These are phyloP conservation scores for Boletus fagicola DNA, from an alignment of 768 basidiomycete species.

Conservation along the genomic window DNA sequence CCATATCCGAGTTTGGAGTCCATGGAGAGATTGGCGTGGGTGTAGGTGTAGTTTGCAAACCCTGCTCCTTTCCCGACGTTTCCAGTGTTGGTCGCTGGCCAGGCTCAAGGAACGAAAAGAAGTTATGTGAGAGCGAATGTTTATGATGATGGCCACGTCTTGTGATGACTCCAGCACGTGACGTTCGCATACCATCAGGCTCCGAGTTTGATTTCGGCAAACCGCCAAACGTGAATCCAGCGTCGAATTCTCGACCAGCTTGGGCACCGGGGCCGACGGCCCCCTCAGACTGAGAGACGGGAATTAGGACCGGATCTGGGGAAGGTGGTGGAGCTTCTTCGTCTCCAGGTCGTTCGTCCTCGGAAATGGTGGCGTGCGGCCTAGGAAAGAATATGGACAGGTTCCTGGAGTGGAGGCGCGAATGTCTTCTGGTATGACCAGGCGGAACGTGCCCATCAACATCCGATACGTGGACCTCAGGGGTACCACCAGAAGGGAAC, in stretches of 20 bases:
- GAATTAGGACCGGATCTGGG: slow-evolving; percentile 43
- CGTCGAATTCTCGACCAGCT: slow-evolving; percentile 43
- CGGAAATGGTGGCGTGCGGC: slow-evolving; percentile 59
- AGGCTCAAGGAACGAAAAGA: slow-evolving; percentile 94
- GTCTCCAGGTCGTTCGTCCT: slow-evolving; percentile 54
- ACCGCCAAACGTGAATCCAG: slow-evolving; percentile 65
- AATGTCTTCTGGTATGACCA: slow-evolving; percentile 47
- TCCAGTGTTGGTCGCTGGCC: slow-evolving; percentile 30
- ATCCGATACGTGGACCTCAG: slow-evolving; percentile 22
- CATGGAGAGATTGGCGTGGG: slow-evolving; percentile 66
- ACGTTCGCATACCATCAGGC: slow-evolving; percentile 14
- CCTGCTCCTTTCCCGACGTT: slow-evolving; percentile 24
- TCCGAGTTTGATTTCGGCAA: slow-evolving; percentile 35
- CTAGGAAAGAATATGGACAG: slow-evolving; percentile 89
- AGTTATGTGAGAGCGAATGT: slow-evolving; percentile 91
- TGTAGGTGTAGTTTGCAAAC: slow-evolving; percentile 57
- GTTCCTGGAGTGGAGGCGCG: slow-evolving; percentile 85
- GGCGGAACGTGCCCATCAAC: slow-evolving; percentile 16
- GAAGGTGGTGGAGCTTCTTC: slow-evolving; percentile 47
- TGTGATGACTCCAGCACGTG: slow-evolving; percentile 27
- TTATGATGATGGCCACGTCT: slow-evolving; percentile 83
- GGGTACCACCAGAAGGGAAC: slow-evolving; percentile 22
- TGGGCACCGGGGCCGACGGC: slow-evolving; percentile 19
- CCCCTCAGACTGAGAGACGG: slow-evolving; percentile 39
- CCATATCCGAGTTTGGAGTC: slow-evolving; percentile 48